Conservation (phyloP, 1,284 basidiomycete genomes). For the Sporisorium scitamineum region DNA sequence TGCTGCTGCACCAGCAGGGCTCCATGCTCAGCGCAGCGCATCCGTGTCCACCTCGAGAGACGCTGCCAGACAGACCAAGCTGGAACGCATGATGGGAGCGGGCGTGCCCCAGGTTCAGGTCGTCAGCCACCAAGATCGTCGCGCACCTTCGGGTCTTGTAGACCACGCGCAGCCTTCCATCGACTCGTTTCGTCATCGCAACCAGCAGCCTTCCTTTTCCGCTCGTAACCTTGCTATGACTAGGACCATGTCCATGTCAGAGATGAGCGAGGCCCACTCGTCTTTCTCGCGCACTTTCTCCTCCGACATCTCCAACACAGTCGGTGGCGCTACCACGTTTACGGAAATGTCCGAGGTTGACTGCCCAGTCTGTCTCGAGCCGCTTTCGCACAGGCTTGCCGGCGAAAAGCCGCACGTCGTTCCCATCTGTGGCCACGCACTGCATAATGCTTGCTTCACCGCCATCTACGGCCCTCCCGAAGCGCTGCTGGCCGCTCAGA, state of each 20-base stretch:
- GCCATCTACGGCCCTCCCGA: slow-evolving; percentile 92
- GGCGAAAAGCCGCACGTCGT: slow-evolving; percentile 97
- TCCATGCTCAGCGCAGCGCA: slow-evolving; percentile 30
- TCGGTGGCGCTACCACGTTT: slow-evolving; percentile 71
- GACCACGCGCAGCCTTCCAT: slow-evolving; percentile 1
- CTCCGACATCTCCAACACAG: slow-evolving; percentile 33
- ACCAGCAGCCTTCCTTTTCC: slow-evolving; percentile 1
- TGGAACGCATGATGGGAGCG: slow-evolving; percentile 59
- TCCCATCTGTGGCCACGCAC: slow-evolving; percentile 94
- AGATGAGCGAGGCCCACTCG: slow-evolving; percentile 26
- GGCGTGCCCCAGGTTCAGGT: slow-evolving; percentile 48
- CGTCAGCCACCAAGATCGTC: slow-evolving; percentile 30
- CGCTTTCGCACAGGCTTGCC: slow-evolving; percentile 81
- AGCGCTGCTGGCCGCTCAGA: slow-evolving; percentile 68
- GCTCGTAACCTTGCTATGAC: slow-evolving; percentile 13
- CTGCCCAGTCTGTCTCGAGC: slow-evolving; percentile 91
- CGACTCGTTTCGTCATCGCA: slow-evolving; percentile 26
- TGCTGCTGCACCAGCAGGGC: background rate
- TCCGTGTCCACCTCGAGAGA: slow-evolving; percentile 25
- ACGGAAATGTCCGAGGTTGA: slow-evolving; percentile 80
- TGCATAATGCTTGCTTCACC: slow-evolving; percentile 94
- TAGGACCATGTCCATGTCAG: slow-evolving; percentile 26
- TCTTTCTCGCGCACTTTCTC: slow-evolving; percentile 34
- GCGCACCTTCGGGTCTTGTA: slow-evolving; percentile 15
- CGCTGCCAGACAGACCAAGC: slow-evolving; percentile 43